A percentile compares a stretch with the other conserved stretches of the same genome.
Conservation (phyloP, 768 basidiomycete genomes). For the Suillus fuscotomentosus region DNA sequence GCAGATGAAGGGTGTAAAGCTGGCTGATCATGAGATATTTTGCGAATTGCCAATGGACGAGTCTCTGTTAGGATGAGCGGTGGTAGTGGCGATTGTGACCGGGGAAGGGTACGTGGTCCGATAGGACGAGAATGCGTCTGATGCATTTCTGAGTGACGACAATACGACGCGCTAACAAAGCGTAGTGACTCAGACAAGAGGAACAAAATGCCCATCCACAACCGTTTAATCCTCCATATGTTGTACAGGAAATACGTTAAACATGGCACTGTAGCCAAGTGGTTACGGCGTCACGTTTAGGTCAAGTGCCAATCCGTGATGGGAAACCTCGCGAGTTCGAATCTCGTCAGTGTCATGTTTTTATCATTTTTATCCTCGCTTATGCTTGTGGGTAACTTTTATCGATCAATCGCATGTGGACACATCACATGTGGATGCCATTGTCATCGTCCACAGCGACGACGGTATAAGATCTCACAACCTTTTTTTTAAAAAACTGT, state of each 20-base stretch:
- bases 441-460: slow-evolving; percentile 7
- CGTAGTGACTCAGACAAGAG: not conserved
- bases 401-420: slow-evolving; percentile 8
- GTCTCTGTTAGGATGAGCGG: slow-evolving; percentile 28
- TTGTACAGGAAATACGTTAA: rapidly evolving
- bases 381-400: not conserved
- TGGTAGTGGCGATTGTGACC: slow-evolving; percentile 42
- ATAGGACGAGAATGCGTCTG: slow-evolving; percentile 39
- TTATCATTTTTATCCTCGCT: slow-evolving; percentile 13
- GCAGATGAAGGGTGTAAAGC: slow-evolving; percentile 29
- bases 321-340: slow-evolving; percentile 61
- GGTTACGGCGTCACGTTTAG: slow-evolving; percentile 63
- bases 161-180: slow-evolving; percentile 13
- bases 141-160: slow-evolving; percentile 24
- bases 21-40: slow-evolving; percentile 26
- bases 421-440: slow-evolving; percentile 3
- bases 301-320: slow-evolving; percentile 45
- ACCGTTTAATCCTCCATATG: not conserved
- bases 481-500: not conserved
- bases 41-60: slow-evolving; percentile 43
- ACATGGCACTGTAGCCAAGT: slow-evolving; percentile 55
- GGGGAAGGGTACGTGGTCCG: slow-evolving; percentile 48
- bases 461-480: not conserved
- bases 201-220: not conserved
- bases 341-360: slow-evolving; percentile 56